Evolutionary conservation across 306 rosid genomes (phyloP).

Genomic region (Sphenostylis stenocarpa): DNA sequence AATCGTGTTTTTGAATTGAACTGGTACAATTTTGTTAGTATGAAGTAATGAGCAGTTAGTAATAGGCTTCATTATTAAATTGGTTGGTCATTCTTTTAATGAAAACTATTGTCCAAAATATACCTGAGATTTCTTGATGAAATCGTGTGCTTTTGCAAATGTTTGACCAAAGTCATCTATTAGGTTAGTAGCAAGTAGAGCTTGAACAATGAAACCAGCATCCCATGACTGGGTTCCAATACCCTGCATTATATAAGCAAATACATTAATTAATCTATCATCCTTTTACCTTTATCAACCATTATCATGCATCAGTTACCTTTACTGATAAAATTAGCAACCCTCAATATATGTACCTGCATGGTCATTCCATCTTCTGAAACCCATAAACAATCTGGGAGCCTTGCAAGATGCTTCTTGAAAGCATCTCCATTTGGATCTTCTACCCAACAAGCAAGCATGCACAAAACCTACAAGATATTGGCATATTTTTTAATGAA

Average conservation of each 20-base stretch:
- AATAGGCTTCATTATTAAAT: background rate
- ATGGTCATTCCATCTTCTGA: conserved; percentile 75
- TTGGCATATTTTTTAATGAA: background rate
- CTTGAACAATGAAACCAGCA: conserved; percentile 19
- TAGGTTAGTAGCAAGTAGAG: background rate
- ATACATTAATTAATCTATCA: background rate
- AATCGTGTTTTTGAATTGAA: background rate
- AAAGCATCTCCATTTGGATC: conserved; percentile 64
- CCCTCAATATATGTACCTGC: conserved; percentile 25
- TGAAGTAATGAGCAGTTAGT: no score
- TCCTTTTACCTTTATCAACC: background rate
- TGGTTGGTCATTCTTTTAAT: background rate
- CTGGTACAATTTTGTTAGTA: no score
- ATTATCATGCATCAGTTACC: no score
- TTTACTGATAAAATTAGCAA: background rate
- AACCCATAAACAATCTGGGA: conserved; percentile 69
- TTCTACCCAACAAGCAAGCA: conserved; percentile 76
- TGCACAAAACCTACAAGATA: conserved; percentile 42
- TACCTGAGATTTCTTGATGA: background rate
- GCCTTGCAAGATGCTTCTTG: conserved; percentile 34
- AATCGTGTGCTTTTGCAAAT: background rate
- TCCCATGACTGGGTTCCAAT: conserved; percentile 77
- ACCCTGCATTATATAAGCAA: conserved; percentile 34
- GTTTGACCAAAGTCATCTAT: background rate
- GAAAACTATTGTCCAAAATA: no score